These are phyloP conservation scores for Collybia sp. DNA, from an alignment of 768 basidiomycete species.

Conservation along the genomic window DNA sequence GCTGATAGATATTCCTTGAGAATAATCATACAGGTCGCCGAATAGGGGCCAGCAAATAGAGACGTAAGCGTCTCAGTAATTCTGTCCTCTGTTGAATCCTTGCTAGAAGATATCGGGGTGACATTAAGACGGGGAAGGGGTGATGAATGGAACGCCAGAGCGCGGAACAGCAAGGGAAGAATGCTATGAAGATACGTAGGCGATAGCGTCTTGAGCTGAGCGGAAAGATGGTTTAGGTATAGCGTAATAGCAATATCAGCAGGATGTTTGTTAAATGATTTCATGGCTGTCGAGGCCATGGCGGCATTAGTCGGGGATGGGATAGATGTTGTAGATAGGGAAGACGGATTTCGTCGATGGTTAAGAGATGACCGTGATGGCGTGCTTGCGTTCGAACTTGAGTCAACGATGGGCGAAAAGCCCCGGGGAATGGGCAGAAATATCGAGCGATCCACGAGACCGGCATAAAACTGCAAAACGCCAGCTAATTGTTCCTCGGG, in stretches of 20 bases:
- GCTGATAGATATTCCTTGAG: constrained; percentile 58
- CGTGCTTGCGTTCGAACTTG: constrained; percentile 21
- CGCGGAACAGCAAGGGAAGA: constrained; percentile 71
- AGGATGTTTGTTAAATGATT: constrained; percentile 36
- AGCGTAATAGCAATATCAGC: constrained; percentile 60
- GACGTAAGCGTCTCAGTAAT: constrained; percentile 52
- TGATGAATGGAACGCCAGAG: constrained; percentile 57
- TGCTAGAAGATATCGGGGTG: constrained; percentile 29
- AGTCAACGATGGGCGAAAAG: constrained; percentile 27
- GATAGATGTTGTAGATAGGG: constrained; percentile 45
- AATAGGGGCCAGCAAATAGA: constrained; percentile 62
- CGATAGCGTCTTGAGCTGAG: constrained; percentile 56
- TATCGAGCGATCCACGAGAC: constrained; percentile 51
- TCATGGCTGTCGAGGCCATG: constrained; percentile 13
- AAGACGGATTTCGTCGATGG: constrained; percentile 61
- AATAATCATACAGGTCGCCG: constrained; percentile 58
- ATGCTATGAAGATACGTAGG: constrained; percentile 49
- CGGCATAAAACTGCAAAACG: constrained; percentile 58
- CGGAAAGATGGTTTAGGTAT: constrained; percentile 60
- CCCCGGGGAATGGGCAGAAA: constrained; percentile 26
- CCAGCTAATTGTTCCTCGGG: constrained; percentile 51
- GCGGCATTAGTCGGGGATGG: constrained; percentile 23
- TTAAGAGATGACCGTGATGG: constrained; percentile 21
- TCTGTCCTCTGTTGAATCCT: constrained; percentile 42
- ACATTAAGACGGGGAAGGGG: constrained; percentile 68